Base-by-base conservation (phyloP, 257 asterid genomes). In the Fraxinus anomala region DNA sequence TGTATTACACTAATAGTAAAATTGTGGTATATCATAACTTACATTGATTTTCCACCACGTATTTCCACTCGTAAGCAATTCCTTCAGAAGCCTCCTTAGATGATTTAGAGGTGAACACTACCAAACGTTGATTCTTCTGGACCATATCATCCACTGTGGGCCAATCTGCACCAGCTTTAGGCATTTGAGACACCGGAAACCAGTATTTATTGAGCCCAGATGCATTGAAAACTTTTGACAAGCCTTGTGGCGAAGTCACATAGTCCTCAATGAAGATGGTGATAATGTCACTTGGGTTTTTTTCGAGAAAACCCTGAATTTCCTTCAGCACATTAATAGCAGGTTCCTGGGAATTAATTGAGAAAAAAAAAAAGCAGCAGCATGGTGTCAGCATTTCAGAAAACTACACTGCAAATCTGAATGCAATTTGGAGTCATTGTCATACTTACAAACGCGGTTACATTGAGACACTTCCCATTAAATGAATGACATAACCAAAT, bases 231-330 rank as follows among this genome's bases (percentile, higher is more conserved):
- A 91, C 89, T 75, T 51, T 89, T 21, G 90, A 67, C 87, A 94
- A 79, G 80, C 91, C 97, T 77, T 76, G 89, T 51, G 94, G 89
- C 65, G 97, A 73, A 36, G 78, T 69, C 68, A 92, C 97, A 76
- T 94, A 94, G 82, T 94, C 98, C 88, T 94, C 98, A 28, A 94
- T 75, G 83, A 94, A 92, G 73, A 94, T 87, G 79, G 96, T 94
- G 72, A 94, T 72, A 2, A 94, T 86, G 74, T 94, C 97, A 40
- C 90, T 61, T 0, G 92, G 89, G 72, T 88, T 94, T 56, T 76
- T 80, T 40, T 82, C 83, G 31, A 94, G 85, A 85, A 94, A 94
- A 12, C 66, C 85, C 78, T 72, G 87, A 80, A 92, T 91, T 79
- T 94, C 97, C 80, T 78, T 87, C 88, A 94, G 82, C 44, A 89